Evolutionary conservation across 805 yeast genomes (phyloP), one percentile per base, ranked within the genome.

Genomic region (Brettanomyces sp.): DNA sequence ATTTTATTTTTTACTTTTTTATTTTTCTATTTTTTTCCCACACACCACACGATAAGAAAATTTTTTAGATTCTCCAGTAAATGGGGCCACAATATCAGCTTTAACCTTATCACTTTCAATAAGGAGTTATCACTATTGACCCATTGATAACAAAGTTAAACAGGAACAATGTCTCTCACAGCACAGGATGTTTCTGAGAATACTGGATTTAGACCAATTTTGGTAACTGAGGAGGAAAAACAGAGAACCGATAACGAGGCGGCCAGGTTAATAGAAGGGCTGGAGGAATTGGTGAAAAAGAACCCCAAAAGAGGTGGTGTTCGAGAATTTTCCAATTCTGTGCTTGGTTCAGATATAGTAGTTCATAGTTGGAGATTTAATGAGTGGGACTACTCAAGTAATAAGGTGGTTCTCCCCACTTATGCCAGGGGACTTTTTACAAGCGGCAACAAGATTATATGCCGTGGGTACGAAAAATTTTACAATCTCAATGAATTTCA

Each of bases 391-490:
- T 91, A 86, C 57, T 78, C 79, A 14, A 75, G 72, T 45, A 66
- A 68, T 8, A 73, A 73, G 42, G 66, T 77, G 4, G 48, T 47
- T 1, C 66, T 91, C 7, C 96, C 96, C 0, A 70, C 79, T 4
- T 66, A 79, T 44, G 95, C 97, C 0, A 72, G 99, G 46, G 99
- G 99, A 0, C 61, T 91, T 13, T 91, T 91, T 62, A 84, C 78
- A 0, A 52, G 54, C 1, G 55, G 49, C 1, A 51, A 58, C n/a
- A 18, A 25, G n/a, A 83, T 93, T 22, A 79, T 79, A 2, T 80
- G 82, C 1, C 69, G 99, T 53, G 99, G 99, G 0, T 93, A 93
- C 60, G 93, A 93, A 63, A 93, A 93, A 65, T 93, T 93, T 63
- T 93, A 88, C 74, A 91, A 85, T 58, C 68, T 88, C 3, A 76